Evolutionary conservation across 2,329 filamentous ascomycete genomes (phyloP).

Genomic region (Trichoderma sp.): DNA sequence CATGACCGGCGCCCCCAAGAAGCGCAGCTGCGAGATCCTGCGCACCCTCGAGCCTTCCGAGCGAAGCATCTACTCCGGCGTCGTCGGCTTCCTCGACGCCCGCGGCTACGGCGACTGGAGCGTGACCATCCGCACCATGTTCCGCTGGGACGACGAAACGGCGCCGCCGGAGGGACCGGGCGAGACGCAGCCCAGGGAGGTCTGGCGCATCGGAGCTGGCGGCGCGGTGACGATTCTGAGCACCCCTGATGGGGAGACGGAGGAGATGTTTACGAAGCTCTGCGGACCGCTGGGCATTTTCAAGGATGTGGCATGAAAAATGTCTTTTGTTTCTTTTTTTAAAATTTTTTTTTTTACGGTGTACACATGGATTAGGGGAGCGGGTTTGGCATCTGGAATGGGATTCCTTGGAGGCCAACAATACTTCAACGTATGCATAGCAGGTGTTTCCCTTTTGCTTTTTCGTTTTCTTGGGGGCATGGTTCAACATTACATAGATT

Average conservation of each 20-base stretch:
- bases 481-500: slow-evolving; percentile 17
- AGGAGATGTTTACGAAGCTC: slow-evolving; percentile 84
- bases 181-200: slow-evolving; percentile 43
- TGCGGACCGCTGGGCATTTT: slow-evolving; percentile 55
- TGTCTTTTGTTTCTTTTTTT: background rate
- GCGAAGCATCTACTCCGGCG: slow-evolving; percentile 80
- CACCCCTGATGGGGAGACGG: slow-evolving; percentile 73
- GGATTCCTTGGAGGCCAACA: background rate
- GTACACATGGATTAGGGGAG: background rate
- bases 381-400: background rate
- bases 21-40: slow-evolving; percentile 82
- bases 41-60: slow-evolving; percentile 61
- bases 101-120: slow-evolving; percentile 85
- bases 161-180: slow-evolving; percentile 26
- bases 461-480: background rate
- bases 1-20: slow-evolving; percentile 97
- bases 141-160: slow-evolving; percentile 64
- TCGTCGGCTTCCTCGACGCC: slow-evolving; percentile 85
- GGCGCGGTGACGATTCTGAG: slow-evolving; percentile 87
- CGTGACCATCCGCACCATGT: slow-evolving; percentile 82
- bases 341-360: background rate
- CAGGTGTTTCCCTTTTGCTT: slow-evolving; percentile 29
- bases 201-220: slow-evolving; percentile 84
- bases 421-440: slow-evolving; percentile 36
- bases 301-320: slow-evolving; percentile 31